A percentile compares a stretch with the other conserved stretches of the same genome.
Conservation (phyloP, 225 moss, liverwort and hornwort species). For the Straminergon stramineum region DNA sequence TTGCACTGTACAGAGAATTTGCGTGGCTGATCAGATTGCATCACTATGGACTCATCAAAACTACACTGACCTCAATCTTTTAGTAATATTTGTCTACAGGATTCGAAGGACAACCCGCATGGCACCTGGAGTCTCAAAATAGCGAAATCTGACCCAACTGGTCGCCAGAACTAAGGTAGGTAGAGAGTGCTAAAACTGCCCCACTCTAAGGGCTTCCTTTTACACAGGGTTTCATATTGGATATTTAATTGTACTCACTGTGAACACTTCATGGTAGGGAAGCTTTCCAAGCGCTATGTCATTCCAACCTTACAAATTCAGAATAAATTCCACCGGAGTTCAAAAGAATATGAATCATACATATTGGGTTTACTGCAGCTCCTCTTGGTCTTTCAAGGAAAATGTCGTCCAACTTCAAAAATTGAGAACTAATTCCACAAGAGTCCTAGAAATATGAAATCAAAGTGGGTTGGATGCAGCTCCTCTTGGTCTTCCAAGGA, state of each 20-base stretch:
- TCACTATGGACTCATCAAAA: neutral
- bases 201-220: neutral
- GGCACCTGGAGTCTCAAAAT: neutral
- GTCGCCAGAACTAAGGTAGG: neutral
- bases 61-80: neutral
- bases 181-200: neutral
- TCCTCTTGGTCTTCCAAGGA: neutral
- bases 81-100: neutral
- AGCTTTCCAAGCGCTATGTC: neutral
- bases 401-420: neutral
- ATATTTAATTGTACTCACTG: neutral
- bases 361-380: neutral
- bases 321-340: neutral
- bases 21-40: too few relatives aligned
- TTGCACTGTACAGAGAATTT: neutral
- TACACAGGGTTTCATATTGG: neutral
- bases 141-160: neutral
- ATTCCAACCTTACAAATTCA: neutral
- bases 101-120: neutral
- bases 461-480: neutral
- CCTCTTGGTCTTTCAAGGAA: neutral
- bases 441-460: neutral
- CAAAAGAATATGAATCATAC: neutral
- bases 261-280: neutral
- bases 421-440: neutral